phyloP scores from a whole-genome alignment of 75 land plant genomes.

The Picea glauca region DNA sequence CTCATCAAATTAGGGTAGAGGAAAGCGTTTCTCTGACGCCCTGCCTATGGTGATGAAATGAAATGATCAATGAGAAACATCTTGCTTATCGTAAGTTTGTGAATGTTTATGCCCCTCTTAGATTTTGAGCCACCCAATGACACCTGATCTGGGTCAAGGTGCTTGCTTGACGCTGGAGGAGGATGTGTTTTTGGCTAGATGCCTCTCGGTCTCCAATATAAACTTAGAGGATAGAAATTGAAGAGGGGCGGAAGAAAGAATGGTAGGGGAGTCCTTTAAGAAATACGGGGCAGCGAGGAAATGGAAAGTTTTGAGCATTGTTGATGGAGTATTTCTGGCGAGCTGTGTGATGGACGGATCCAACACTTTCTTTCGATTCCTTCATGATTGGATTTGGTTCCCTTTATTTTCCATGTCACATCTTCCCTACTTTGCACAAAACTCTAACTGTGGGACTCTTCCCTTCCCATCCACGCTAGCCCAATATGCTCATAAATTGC shows the following conservation, averaged over 20 bases:
- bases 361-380: background rate
- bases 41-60: too few relatives aligned
- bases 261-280: conserved; percentile 21
- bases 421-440: background rate
- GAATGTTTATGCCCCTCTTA: too few relatives aligned
- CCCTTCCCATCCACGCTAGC: too few relatives aligned
- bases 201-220: background rate
- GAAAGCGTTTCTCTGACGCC: too few relatives aligned
- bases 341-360: background rate
- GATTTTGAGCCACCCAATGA: conserved; percentile 91
- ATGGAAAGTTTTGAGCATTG: background rate
- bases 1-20: too few relatives aligned
- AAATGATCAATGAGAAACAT: too few relatives aligned
- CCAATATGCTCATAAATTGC: too few relatives aligned
- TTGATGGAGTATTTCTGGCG: background rate
- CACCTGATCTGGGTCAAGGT: conserved; percentile 87
- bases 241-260: background rate
- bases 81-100: too few relatives aligned
- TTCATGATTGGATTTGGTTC: conserved; percentile 23
- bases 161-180: conserved; percentile 81
- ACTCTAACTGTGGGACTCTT: too few relatives aligned
- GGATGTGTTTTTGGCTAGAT: conserved; percentile 26
- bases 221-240: background rate
- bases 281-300: conserved; percentile 9
- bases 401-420: conserved; percentile 1